phyloP scores from a whole-genome alignment of 73 alveolate species.

The Effrenium voratum region DNA sequence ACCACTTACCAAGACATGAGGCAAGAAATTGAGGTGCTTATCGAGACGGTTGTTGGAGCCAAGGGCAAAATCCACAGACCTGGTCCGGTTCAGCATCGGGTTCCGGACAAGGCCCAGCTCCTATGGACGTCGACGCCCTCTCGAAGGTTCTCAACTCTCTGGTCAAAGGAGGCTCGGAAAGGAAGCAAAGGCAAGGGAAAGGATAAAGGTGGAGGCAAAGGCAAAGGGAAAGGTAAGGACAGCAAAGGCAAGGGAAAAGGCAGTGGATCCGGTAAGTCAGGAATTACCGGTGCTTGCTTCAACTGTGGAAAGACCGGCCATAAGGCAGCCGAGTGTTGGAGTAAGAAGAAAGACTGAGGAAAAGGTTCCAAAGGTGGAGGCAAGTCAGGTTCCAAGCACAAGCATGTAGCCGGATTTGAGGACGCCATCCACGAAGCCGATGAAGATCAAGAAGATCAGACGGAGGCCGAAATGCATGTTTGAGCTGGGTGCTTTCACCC shows the following conservation, averaged over 20 bases:
- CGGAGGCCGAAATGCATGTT: neutral
- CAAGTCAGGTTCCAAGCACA: neutral
- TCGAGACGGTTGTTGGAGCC: neutral
- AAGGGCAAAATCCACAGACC: neutral
- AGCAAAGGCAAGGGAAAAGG: neutral
- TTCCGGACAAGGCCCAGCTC: neutral
- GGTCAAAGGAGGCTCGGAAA: neutral
- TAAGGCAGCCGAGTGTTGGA: constrained; percentile 15
- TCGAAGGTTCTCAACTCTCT: neutral
- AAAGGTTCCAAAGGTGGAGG: neutral
- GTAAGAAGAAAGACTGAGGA: neutral
- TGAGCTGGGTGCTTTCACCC: neutral
- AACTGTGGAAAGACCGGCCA: constrained; percentile 32
- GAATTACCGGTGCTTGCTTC: neutral
- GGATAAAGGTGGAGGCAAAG: neutral
- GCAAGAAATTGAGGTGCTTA: neutral
- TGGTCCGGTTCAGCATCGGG: neutral
- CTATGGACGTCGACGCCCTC: constrained; percentile 18
- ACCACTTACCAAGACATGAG: neutral
- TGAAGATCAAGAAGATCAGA: neutral
- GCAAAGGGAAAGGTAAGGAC: neutral
- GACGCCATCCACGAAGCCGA: neutral
- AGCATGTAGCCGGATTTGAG: neutral
- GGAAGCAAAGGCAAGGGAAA: neutral
- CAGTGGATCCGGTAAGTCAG: neutral